Conservation (phyloP, 768 basidiomycete species). For the Gloeophyllum trabeum region DNA sequence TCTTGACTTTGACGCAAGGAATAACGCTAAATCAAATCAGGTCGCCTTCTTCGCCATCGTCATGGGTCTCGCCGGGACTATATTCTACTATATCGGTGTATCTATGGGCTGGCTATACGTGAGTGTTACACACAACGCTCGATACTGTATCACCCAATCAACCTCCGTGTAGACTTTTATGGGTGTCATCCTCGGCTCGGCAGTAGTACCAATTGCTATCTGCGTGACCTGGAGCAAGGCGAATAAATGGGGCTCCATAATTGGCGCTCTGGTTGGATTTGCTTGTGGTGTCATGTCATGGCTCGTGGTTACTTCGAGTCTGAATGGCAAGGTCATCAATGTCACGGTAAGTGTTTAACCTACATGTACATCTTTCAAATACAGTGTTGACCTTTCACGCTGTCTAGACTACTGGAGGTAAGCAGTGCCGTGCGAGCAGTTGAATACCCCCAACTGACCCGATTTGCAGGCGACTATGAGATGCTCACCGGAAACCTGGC, state of each 20-base stretch:
- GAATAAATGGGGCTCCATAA: slow-evolving; percentile 76
- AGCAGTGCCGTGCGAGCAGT: slow-evolving; percentile 11
- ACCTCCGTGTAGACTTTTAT: slow-evolving; percentile 53
- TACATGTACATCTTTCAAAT: slow-evolving; percentile 4
- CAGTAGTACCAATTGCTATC: slow-evolving; percentile 79
- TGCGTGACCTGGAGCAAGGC: slow-evolving; percentile 80
- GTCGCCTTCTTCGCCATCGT: slow-evolving; percentile 62
- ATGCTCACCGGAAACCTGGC: slow-evolving; percentile 92
- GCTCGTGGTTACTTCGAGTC: slow-evolving; percentile 67
- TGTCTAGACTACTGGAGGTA: slow-evolving; percentile 37
- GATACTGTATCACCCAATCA: background rate
- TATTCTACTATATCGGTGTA: slow-evolving; percentile 86
- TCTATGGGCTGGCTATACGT: slow-evolving; percentile 93
- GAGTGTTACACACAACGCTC: slow-evolving; percentile 15
- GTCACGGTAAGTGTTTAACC: slow-evolving; percentile 37
- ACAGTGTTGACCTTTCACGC: slow-evolving; percentile 4
- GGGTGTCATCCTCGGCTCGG: slow-evolving; percentile 80
- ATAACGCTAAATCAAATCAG: slow-evolving; percentile 17
- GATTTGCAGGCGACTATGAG: slow-evolving; percentile 27
- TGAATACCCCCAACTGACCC: background rate
- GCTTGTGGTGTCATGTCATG: slow-evolving; percentile 64
- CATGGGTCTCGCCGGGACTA: slow-evolving; percentile 74
- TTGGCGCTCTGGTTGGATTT: slow-evolving; percentile 65
- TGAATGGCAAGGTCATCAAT: slow-evolving; percentile 63
- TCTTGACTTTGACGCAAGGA: background rate